Evolutionary conservation across 2,329 filamentous ascomycete species (phyloP).

Genomic region (Oidium heveae): DNA sequence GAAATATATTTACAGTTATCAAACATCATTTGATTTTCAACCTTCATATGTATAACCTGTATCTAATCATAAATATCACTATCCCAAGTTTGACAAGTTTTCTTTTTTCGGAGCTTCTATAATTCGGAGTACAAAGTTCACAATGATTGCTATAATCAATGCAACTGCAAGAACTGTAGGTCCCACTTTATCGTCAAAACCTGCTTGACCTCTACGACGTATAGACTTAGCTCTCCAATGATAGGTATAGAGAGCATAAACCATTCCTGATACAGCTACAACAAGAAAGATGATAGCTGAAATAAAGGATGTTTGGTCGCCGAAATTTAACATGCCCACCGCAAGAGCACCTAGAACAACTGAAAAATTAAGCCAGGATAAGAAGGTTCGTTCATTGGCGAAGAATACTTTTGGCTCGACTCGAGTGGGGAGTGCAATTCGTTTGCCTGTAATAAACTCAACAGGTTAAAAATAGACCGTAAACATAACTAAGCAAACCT

Average conservation of each 20-base stretch:
- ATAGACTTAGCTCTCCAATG: slow-evolving; percentile 95
- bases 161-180: slow-evolving; percentile 76
- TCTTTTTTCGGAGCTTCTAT: slow-evolving; percentile 7
- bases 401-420: slow-evolving; percentile 99
- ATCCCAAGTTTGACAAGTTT: not conserved
- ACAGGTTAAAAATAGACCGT: not conserved
- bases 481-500: not conserved
- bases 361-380: slow-evolving; percentile 99
- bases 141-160: slow-evolving; percentile 66
- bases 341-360: slow-evolving; percentile 92
- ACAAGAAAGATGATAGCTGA: slow-evolving; percentile 81
- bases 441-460: slow-evolving; percentile 43
- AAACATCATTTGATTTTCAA: not conserved
- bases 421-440: slow-evolving; percentile 88
- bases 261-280: slow-evolving; percentile 84
- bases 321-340: slow-evolving; percentile 94
- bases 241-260: slow-evolving; percentile 85
- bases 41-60: too few species aligned
- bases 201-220: slow-evolving; percentile 68
- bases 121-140: slow-evolving; percentile 80
- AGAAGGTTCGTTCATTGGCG: slow-evolving; percentile 96
- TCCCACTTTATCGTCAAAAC: slow-evolving; percentile 89
- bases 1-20: not conserved
- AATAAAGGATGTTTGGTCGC: slow-evolving; percentile 81
- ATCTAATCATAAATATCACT: too few species aligned